Conservation (phyloP, 164 flowering plant genomes). For the Liquidambar formosana region DNA sequence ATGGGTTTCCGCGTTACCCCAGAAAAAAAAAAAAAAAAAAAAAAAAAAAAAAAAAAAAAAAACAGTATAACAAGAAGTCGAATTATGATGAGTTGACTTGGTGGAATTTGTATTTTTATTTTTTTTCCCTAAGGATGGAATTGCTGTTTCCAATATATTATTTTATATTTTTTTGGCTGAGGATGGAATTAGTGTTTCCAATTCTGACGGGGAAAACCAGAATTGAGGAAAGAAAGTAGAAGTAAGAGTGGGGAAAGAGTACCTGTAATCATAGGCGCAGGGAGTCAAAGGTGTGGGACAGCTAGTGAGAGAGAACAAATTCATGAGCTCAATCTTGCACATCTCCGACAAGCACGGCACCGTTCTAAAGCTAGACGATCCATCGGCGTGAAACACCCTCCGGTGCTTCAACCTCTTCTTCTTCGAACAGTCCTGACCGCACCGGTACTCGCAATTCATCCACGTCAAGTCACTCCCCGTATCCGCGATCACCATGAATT, state of each 20-base stretch:
- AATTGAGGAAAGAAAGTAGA: background rate
- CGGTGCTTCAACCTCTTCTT: background rate
- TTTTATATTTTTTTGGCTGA: too few species aligned
- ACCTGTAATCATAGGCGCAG: constrained; percentile 66
- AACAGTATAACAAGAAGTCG: too few species aligned
- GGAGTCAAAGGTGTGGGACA: constrained; percentile 51
- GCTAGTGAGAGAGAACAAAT: constrained; percentile 37
- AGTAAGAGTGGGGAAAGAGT: background rate
- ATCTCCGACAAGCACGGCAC: constrained; percentile 45
- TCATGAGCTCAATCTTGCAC: constrained; percentile 40
- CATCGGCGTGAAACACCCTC: constrained; percentile 34
- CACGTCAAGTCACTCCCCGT: constrained; percentile 85
- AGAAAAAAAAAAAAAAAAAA: too few species aligned
- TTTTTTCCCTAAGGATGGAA: too few species aligned
- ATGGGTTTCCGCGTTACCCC: too few species aligned
- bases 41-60: too few species aligned
- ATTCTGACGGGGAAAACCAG: too few species aligned
- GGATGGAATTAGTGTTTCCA: too few species aligned
- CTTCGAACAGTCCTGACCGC: background rate
- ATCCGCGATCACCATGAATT: constrained; percentile 52
- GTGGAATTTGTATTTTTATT: too few species aligned
- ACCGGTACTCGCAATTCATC: constrained; percentile 52
- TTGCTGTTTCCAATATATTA: too few species aligned
- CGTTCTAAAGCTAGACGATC: constrained; percentile 40
- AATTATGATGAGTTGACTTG: too few species aligned